Conservation (phyloP, 2,329 filamentous ascomycete species). For the Pezicula carpinea region DNA sequence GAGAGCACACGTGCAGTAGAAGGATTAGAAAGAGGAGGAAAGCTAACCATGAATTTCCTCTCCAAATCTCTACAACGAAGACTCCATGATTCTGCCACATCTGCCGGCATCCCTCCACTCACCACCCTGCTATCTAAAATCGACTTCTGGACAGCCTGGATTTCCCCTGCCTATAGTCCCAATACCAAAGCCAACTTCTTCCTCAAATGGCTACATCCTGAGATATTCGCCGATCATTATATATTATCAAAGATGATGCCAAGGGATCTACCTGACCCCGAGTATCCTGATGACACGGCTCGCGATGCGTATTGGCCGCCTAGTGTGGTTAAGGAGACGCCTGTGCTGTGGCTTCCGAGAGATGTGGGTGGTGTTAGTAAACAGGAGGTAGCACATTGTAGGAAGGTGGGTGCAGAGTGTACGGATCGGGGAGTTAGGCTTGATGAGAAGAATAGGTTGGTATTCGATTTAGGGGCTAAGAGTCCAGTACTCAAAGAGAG, state of each 20-base stretch:
- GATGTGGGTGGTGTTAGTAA: constrained; percentile 50
- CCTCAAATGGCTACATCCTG: constrained; percentile 51
- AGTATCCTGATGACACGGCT: constrained; percentile 38
- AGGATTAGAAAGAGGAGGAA: background rate
- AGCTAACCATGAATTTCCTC: background rate
- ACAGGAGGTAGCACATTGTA: constrained; percentile 50
- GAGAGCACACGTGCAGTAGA: constrained; percentile 2
- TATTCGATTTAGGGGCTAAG: constrained; percentile 14
- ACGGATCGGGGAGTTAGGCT: constrained; percentile 55
- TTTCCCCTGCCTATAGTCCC: constrained; percentile 18
- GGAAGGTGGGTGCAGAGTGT: constrained; percentile 45
- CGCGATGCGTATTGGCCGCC: constrained; percentile 54
- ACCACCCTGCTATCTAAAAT: constrained; percentile 10
- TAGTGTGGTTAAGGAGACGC: constrained; percentile 47
- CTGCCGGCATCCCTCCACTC: constrained; percentile 1
- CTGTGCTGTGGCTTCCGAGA: constrained; percentile 57
- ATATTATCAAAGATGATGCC: constrained; percentile 44
- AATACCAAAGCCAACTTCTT: constrained; percentile 39
- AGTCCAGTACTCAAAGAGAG: constrained; percentile 13
- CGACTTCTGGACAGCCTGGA: constrained; percentile 23
- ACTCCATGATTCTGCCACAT: background rate
- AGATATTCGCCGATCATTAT: constrained; percentile 49
- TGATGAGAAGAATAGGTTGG: constrained; percentile 32
- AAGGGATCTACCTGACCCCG: constrained; percentile 38
- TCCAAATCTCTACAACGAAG: background rate